These are phyloP conservation scores for Ogataea pignaliae DNA, from an alignment of 805 yeast species.

Conservation along the genomic window DNA sequence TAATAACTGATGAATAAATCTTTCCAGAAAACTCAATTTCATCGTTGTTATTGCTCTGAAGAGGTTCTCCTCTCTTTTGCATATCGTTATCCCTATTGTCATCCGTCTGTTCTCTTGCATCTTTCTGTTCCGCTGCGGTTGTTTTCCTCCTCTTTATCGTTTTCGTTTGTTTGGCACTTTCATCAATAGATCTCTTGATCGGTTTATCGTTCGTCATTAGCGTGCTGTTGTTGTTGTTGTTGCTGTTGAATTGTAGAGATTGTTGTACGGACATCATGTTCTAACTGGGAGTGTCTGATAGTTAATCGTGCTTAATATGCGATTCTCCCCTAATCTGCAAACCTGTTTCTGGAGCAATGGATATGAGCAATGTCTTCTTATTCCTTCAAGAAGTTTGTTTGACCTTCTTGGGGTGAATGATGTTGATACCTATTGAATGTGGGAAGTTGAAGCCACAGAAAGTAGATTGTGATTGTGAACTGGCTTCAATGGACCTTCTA, in stretches of 20 bases:
- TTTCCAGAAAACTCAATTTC: constrained; percentile 19
- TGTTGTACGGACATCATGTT: constrained; percentile 9
- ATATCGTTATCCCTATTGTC: background rate
- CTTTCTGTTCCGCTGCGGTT: background rate
- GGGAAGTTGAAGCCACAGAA: too few relatives aligned
- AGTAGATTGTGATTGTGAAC: too few relatives aligned
- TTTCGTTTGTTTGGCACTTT: constrained; percentile 1
- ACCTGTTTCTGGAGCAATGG: too few relatives aligned
- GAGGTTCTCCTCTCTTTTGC: background rate
- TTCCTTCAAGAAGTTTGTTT: too few relatives aligned
- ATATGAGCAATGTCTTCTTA: too few relatives aligned
- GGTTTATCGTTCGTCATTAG: background rate
- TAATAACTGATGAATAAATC: constrained; percentile 39
- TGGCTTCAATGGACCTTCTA: too few relatives aligned
- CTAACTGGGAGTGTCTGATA: too few relatives aligned
- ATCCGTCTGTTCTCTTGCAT: background rate
- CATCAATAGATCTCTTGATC: background rate
- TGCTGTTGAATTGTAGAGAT: background rate
- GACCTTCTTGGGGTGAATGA: too few relatives aligned
- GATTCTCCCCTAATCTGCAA: too few relatives aligned
- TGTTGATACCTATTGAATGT: too few relatives aligned
- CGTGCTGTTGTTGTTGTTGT: background rate
- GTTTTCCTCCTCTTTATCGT: background rate
- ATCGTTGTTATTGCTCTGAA: background rate
- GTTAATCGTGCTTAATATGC: too few relatives aligned